Evolutionary conservation across 441 rosid genomes (phyloP).

Genomic region (Arabidopsis hybrid): DNA sequence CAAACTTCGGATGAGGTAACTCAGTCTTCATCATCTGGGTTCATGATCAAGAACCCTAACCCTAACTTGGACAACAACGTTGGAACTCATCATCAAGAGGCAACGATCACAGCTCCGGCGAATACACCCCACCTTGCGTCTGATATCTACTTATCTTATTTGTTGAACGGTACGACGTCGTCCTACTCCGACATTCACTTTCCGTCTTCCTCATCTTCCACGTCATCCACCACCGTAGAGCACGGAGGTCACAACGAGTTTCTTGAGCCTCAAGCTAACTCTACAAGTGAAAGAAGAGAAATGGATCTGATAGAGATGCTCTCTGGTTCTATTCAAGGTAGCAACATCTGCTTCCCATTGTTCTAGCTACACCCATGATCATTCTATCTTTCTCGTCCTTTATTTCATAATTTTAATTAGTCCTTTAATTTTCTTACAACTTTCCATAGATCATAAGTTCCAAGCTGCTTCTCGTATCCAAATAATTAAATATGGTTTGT

Average conservation of each 20-base stretch:
- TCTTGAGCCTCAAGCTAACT: slow-evolving; percentile 42
- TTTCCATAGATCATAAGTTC: slow-evolving; percentile 5
- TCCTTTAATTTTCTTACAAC: background rate
- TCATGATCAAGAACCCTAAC: slow-evolving; percentile 28
- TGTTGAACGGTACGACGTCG: slow-evolving; percentile 56
- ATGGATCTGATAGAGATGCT: slow-evolving; percentile 96
- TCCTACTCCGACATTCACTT: slow-evolving; percentile 49
- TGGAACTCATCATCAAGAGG: slow-evolving; percentile 36
- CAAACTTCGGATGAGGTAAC: slow-evolving; percentile 31
- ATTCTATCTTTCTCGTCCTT: slow-evolving; percentile 14
- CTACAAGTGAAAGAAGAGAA: slow-evolving; percentile 54
- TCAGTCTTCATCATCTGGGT: slow-evolving; percentile 33
- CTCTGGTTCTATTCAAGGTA: slow-evolving; percentile 51
- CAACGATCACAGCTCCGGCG: slow-evolving; percentile 15
- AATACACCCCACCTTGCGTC: slow-evolving; percentile 52
- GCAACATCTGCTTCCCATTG: slow-evolving; percentile 34
- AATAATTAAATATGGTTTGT: slow-evolving; percentile 30
- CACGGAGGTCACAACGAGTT: slow-evolving; percentile 29
- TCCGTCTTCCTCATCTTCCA: slow-evolving; percentile 47
- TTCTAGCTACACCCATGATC: slow-evolving; percentile 33
- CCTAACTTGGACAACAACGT: slow-evolving; percentile 20
- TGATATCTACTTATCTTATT: slow-evolving; percentile 67
- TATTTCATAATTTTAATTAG: slow-evolving; percentile 32
- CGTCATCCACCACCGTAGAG: slow-evolving; percentile 37
- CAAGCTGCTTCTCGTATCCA: slow-evolving; percentile 14